Evolutionary conservation across 208 protist species (phyloP).

Genomic region (Acanthamoeba culbertsoni): DNA sequence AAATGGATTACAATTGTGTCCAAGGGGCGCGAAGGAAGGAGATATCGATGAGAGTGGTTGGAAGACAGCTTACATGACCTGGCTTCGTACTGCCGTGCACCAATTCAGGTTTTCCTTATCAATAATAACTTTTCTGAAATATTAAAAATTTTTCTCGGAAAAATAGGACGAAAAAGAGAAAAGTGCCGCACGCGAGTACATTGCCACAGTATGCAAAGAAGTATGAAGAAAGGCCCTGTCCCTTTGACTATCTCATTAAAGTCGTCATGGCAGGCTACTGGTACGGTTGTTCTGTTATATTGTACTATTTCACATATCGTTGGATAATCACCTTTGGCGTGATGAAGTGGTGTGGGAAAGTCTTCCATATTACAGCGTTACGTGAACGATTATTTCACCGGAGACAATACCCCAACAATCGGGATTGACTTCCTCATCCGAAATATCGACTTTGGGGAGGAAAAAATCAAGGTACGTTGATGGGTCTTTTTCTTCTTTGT

Average conservation of each 20-base stretch:
- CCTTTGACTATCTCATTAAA: neutral
- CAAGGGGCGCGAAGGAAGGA: too few relatives aligned
- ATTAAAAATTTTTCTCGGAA: neutral
- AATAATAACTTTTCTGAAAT: neutral
- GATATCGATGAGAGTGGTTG: neutral
- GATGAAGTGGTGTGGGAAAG: neutral
- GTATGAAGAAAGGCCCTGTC: too few relatives aligned
- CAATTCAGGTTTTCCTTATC: neutral
- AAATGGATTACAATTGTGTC: neutral
- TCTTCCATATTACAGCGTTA: neutral
- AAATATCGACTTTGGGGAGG: neutral
- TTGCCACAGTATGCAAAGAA: neutral
- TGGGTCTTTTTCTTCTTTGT: neutral
- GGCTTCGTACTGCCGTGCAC: neutral
- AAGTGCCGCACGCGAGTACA: neutral
- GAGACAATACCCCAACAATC: neutral
- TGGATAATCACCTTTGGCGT: too few relatives aligned
- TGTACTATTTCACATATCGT: neutral
- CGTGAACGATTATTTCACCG: neutral
- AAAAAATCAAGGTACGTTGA: neutral
- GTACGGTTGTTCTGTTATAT: neutral
- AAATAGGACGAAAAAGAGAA: neutral
- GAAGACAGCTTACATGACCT: neutral
- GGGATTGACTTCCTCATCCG: neutral
- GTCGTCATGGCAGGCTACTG: neutral